Conservation (phyloP, 2,329 filamentous ascomycete genomes). For the Ambrosiella cleistominuta region DNA sequence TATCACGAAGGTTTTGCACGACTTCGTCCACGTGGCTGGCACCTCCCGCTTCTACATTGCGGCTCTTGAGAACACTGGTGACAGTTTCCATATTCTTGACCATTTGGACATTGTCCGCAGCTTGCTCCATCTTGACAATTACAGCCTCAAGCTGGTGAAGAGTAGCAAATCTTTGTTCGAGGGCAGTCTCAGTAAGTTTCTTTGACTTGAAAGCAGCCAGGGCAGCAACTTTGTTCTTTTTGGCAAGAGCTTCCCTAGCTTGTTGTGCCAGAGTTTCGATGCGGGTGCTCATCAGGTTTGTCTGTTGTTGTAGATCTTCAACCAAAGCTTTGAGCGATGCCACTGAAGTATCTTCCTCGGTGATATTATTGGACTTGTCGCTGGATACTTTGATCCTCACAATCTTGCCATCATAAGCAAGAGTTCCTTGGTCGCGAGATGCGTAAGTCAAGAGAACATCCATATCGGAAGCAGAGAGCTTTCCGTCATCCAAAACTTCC, state of each 20-base stretch:
- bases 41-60: slow-evolving; percentile 66
- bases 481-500: slow-evolving; percentile 29
- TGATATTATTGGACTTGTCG: slow-evolving; percentile 31
- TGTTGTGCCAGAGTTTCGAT: slow-evolving; percentile 45
- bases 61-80: slow-evolving; percentile 48
- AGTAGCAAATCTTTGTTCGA: slow-evolving; percentile 54
- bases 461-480: slow-evolving; percentile 45
- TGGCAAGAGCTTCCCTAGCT: slow-evolving; percentile 52
- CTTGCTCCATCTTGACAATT: slow-evolving; percentile 68
- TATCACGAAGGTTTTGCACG: slow-evolving; percentile 56
- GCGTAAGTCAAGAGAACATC: slow-evolving; percentile 54
- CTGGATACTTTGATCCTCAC: slow-evolving; percentile 49
- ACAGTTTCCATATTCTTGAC: slow-evolving; percentile 70
- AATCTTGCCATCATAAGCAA: slow-evolving; percentile 45
- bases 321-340: slow-evolving; percentile 70
- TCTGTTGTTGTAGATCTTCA: slow-evolving; percentile 54
- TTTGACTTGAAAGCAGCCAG: slow-evolving; percentile 65
- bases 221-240: slow-evolving; percentile 58
- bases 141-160: slow-evolving; percentile 71
- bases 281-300: slow-evolving; percentile 46
- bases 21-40: slow-evolving; percentile 58
- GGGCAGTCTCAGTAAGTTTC: slow-evolving; percentile 59
- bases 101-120: slow-evolving; percentile 66
- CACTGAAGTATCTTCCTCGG: slow-evolving; percentile 63
- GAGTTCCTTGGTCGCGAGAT: slow-evolving; percentile 43